Base-by-base conservation (phyloP, 768 basidiomycete genomes). In the Crucibulum laeve region DNA sequence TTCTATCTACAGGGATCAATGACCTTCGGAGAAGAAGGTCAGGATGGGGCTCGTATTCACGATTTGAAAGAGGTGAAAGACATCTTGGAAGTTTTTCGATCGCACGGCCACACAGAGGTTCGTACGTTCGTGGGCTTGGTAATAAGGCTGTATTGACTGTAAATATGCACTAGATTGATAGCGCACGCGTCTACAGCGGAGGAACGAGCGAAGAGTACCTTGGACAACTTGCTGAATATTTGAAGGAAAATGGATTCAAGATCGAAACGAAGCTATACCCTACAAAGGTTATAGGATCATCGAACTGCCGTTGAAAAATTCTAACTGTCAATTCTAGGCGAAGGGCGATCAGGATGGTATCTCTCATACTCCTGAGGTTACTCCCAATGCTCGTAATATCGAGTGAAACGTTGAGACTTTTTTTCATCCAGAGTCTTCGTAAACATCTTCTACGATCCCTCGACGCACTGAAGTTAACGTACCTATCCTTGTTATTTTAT, bases 241-340 rank as follows among this genome's bases (percentile, higher is more conserved):
- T 36, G 35, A 62, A 70, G 46, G 58, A 61, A 34, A 68, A 76
- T 25, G 78, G 77, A 0, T 53, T 83, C 19, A 68, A 69, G 44
- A 62, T 84, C 33, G 79, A 81, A 33, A 84, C 80, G 0, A 85
- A 85, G 55, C 69, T 79, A 13, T 72, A 70, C 46, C 79, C 80
- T 0, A 55, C 47, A 34, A 41, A 48, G 8, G 64, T 65, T 40
- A 26, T 30, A 7, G 28, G 28, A n/a, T 30, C 8, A 6, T 6
- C 10, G 6, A 32, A 51, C 38, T n/a, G 22, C 18, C 26, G 46
- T 8, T 10, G 18, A 6, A 10, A 22, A 34, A 42, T 42, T 11
- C 36, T 44, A 8, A 8, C 28, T 30, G 8, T 30, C n/a, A 30
- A 30, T 30, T 30, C 28, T 30, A 8, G 8, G 8, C 28, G 28